Conservation (phyloP, 768 basidiomycete species). For the Rhizopogon roseolus region DNA sequence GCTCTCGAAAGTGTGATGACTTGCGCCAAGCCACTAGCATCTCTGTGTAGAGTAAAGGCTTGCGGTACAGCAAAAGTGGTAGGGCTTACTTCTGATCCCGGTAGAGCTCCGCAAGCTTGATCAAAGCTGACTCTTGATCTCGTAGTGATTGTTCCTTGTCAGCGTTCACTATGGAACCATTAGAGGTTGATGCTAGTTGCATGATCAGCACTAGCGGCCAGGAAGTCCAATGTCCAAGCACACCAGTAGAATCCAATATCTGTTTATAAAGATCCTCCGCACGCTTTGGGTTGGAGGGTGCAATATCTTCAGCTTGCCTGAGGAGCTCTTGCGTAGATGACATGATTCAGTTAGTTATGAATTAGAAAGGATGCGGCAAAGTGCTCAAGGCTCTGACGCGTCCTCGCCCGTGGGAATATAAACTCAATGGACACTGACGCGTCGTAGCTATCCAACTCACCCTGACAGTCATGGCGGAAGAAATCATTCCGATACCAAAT, state of each 20-base stretch:
- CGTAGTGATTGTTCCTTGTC: conserved; percentile 57
- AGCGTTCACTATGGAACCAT: conserved; percentile 24
- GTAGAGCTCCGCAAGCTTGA: conserved; percentile 84
- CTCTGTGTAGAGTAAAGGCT: conserved; percentile 39
- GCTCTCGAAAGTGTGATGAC: conserved; percentile 79
- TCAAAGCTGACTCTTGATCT: conserved; percentile 81
- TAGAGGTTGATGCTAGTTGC: conserved; percentile 26
- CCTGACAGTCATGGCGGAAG: conserved; percentile 64
- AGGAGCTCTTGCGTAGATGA: conserved; percentile 19
- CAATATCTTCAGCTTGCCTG: conserved; percentile 47
- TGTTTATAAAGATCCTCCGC: conserved; percentile 76
- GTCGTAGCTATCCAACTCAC: conserved; percentile 16
- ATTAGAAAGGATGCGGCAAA: background rate
- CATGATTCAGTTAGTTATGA: conserved; percentile 10
- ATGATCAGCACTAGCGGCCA: background rate
- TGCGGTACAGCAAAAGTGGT: background rate
- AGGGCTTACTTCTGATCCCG: conserved; percentile 72
- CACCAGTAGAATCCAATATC: conserved; percentile 45
- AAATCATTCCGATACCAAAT: conserved; percentile 86
- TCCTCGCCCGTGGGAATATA: conserved; percentile 24
- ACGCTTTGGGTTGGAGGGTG: conserved; percentile 45
- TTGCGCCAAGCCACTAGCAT: conserved; percentile 79
- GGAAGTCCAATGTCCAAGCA: conserved; percentile 4
- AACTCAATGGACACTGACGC: conserved; percentile 25
- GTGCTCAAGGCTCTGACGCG: conserved; percentile 18